phyloP scores from a whole-genome alignment of 2,329 filamentous ascomycete genomes.

The Cercospora canescens region DNA sequence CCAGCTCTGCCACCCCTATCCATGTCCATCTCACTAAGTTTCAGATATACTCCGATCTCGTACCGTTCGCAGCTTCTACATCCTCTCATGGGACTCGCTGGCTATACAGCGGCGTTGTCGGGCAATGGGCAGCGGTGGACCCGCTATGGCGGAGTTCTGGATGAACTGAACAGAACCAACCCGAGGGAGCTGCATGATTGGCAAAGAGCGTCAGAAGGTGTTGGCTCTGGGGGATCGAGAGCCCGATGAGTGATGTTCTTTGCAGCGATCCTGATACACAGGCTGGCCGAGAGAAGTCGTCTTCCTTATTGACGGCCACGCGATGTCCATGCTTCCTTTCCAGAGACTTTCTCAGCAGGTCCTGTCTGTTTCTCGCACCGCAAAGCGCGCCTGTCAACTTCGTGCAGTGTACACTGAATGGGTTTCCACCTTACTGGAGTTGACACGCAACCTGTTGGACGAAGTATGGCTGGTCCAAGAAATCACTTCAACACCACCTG shows the following conservation, averaged over 20 bases:
- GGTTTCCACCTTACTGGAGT: not conserved
- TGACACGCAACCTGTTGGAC: not conserved
- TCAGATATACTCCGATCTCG: constrained; percentile 11
- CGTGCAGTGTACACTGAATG: not conserved
- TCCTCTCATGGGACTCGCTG: not conserved
- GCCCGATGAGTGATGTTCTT: not conserved
- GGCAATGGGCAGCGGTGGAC: not conserved
- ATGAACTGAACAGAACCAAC: not conserved
- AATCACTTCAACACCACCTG: constrained; percentile 2
- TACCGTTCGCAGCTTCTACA: not conserved
- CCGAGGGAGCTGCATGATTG: not conserved
- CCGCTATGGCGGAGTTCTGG: not conserved
- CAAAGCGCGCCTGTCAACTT: not conserved
- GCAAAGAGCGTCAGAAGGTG: not conserved
- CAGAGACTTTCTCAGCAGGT: not conserved
- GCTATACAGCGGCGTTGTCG: not conserved
- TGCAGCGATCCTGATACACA: not conserved
- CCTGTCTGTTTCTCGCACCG: not conserved
- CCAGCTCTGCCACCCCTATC: not conserved
- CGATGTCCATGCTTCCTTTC: not conserved
- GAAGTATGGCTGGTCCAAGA: constrained; percentile 5
- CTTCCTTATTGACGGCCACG: not conserved
- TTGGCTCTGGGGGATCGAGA: not conserved
- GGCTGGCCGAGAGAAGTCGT: not conserved
- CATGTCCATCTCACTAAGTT: not conserved